These are phyloP conservation scores for Fusarium begoniae DNA, from an alignment of 2,329 filamentous ascomycete genomes.

Conservation along the genomic window DNA sequence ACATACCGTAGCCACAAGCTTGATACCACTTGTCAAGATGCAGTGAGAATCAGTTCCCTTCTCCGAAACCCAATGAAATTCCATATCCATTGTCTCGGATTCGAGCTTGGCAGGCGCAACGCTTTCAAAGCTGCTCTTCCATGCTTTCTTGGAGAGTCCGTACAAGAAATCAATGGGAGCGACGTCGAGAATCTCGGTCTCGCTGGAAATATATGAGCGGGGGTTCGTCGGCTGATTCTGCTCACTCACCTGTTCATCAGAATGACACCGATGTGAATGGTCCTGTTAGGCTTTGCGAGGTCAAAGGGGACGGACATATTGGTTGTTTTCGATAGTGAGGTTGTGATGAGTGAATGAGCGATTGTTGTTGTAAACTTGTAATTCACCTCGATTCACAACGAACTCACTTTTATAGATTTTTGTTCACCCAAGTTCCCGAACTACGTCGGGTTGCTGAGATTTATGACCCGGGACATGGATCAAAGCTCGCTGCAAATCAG, in stretches of 20 bases:
- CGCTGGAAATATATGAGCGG: background rate
- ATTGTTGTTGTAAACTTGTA: background rate
- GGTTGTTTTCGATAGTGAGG: background rate
- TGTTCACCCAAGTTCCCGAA: background rate
- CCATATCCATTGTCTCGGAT: constrained; percentile 40
- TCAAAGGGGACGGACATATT: constrained; percentile 1
- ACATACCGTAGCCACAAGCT: constrained; percentile 45
- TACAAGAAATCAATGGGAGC: constrained; percentile 47
- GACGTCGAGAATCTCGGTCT: constrained; percentile 50
- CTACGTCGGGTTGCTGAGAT: background rate
- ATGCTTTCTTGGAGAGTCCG: constrained; percentile 24
- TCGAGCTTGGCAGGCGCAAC: constrained; percentile 21
- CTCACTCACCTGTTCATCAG: constrained; percentile 16
- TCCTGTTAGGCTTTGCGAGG: constrained; percentile 9
- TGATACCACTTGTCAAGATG: constrained; percentile 41
- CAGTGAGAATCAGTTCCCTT: constrained; percentile 6
- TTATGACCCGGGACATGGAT: background rate
- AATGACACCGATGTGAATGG: constrained; percentile 28
- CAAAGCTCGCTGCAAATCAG: background rate
- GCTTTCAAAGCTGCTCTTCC: constrained; percentile 24
- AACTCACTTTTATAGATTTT: background rate
- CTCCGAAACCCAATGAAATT: constrained; percentile 50
- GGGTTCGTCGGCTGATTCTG: fast-evolving
- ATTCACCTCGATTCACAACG: fast-evolving
- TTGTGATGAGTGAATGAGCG: background rate